phyloP scores from a whole-genome alignment of 179 eudicot genomes.

The Nepenthes alata region DNA sequence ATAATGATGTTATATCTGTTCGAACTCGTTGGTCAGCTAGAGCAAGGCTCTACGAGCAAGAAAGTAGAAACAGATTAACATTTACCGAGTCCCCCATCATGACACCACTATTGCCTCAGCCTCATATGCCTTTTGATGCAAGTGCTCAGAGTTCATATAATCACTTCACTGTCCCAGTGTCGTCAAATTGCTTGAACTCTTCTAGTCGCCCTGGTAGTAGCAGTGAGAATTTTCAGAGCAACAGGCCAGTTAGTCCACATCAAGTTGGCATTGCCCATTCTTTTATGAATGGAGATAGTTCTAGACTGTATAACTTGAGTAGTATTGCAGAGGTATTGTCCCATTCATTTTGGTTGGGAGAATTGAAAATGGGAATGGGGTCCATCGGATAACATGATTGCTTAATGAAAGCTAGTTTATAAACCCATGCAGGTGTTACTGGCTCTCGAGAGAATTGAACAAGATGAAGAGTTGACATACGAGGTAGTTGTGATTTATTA shows the following conservation, averaged over 20 bases:
- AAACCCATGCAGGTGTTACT: conserved; percentile 42
- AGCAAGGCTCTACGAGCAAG: conserved; percentile 22
- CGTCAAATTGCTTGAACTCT: conserved; percentile 20
- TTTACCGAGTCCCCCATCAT: conserved; percentile 16
- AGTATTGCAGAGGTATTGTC: conserved; percentile 77
- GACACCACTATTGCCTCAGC: conserved; percentile 17
- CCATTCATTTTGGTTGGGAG: background rate
- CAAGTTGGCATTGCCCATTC: conserved; percentile 34
- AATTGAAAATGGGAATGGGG: too few relatives aligned
- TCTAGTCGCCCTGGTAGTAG: conserved; percentile 21
- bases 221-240: conserved; percentile 15
- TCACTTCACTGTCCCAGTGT: conserved; percentile 18
- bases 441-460: conserved; percentile 76
- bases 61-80: conserved; percentile 15
- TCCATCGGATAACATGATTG: background rate
- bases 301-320: conserved; percentile 46
- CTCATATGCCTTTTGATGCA: conserved; percentile 15
- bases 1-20: conserved; percentile 22
- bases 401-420: background rate
- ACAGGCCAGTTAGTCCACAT: conserved; percentile 18
- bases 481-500: conserved; percentile 37
- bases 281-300: conserved; percentile 31
- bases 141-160: conserved; percentile 16
- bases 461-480: conserved; percentile 56
- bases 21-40: conserved; percentile 32